These are phyloP conservation scores for Raffaelea deltoideospora DNA, from an alignment of 2,329 filamentous ascomycete species.

Conservation along the genomic window DNA sequence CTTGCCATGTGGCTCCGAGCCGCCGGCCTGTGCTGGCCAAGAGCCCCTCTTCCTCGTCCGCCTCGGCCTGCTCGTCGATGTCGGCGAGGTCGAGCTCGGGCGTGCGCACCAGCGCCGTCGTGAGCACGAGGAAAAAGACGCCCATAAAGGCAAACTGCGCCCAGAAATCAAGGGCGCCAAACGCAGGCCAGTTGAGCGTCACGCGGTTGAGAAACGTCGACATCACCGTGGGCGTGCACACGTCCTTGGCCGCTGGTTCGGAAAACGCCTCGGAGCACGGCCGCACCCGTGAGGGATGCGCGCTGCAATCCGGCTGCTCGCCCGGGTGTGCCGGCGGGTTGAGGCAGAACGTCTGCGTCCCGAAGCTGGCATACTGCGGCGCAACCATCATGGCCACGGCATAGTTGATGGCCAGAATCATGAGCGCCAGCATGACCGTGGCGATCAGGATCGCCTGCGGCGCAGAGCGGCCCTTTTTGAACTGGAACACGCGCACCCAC, in stretches of 20 bases:
- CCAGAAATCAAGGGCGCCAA: constrained; percentile 89
- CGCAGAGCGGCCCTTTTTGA: constrained; percentile 74
- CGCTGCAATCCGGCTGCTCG: constrained; percentile 59
- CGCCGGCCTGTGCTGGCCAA: constrained; percentile 69
- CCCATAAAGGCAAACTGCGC: constrained; percentile 83
- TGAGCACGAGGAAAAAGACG: constrained; percentile 68
- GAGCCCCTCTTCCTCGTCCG: constrained; percentile 85
- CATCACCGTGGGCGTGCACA: constrained; percentile 84
- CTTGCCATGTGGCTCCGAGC: constrained; percentile 78
- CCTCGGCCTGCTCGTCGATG: constrained; percentile 77
- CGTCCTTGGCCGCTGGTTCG: constrained; percentile 54
- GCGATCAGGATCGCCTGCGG: constrained; percentile 85
- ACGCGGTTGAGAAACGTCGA: constrained; percentile 89
- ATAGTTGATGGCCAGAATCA: constrained; percentile 86
- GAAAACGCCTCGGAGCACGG: constrained; percentile 67
- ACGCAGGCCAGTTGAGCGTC: constrained; percentile 87
- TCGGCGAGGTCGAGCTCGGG: constrained; percentile 63
- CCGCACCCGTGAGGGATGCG: constrained; percentile 56
- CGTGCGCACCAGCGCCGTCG: constrained; percentile 65
- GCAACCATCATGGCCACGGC: constrained; percentile 85
- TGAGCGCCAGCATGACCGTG: constrained; percentile 79
- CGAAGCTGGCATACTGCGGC: constrained; percentile 87
- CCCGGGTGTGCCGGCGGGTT: constrained; percentile 46
- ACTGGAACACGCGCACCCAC: constrained; percentile 86
- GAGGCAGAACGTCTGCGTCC: constrained; percentile 87